phyloP scores from a whole-genome alignment of 352 stramenopile genomes.

The Globisporangium orthogonon region DNA sequence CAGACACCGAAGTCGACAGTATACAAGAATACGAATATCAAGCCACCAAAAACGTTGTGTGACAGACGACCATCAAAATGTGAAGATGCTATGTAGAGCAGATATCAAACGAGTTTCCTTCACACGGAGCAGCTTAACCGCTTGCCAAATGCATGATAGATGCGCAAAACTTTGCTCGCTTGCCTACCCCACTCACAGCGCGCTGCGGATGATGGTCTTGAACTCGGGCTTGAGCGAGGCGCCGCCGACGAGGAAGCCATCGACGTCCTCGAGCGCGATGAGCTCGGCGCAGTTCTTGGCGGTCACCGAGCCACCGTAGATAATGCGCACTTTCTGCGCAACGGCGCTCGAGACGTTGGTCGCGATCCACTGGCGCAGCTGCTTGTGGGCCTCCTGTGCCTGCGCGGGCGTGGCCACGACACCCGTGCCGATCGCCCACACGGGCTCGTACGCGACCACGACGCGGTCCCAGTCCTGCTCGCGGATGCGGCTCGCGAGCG shows the following conservation, averaged over 20 bases:
- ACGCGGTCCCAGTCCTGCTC: conserved; percentile 80
- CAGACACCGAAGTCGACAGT: no score
- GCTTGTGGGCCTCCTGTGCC: conserved; percentile 91
- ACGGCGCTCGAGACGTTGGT: conserved; percentile 61
- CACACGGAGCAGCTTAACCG: no score
- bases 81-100: no score
- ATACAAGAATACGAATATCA: no score
- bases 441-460: conserved; percentile 95
- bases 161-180: no score
- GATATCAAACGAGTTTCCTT: no score
- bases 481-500: conserved; percentile 79
- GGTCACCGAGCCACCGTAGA: conserved; percentile 93
- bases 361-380: conserved; percentile 73
- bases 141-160: no score
- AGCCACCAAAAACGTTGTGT: no score
- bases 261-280: conserved; percentile 78
- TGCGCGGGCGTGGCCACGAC: conserved; percentile 94
- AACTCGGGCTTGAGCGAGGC: conserved; percentile 93
- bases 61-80: no score
- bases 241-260: conserved; percentile 93
- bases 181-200: conserved; percentile 23
- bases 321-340: conserved; percentile 74
- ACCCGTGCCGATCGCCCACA: conserved; percentile 97
- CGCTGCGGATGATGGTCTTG: conserved; percentile 74
- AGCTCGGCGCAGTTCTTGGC: conserved; percentile 87